Evolutionary conservation across 768 basidiomycete genomes (phyloP).

Genomic region (Sporobolomyces pararoseus): DNA sequence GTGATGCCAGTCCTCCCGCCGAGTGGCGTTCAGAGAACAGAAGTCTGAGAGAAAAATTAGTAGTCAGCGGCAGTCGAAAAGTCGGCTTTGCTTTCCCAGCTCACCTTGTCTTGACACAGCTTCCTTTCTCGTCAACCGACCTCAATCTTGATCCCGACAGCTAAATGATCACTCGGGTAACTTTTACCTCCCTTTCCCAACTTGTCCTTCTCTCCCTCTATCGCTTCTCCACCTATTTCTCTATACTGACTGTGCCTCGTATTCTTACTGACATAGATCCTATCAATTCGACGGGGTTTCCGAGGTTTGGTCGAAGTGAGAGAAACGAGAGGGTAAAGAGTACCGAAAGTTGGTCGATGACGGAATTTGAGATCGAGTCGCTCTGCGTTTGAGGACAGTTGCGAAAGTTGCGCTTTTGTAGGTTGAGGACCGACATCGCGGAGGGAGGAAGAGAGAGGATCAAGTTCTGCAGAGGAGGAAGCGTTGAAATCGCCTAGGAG

Average conservation of each 20-base stretch:
- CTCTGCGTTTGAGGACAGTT: neutral
- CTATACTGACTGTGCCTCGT: neutral
- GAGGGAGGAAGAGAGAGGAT: neutral
- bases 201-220: neutral
- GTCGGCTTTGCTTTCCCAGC: no score
- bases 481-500: constrained; percentile 36
- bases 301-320: constrained; percentile 15
- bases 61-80: no score
- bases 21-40: no score
- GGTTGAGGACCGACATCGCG: neutral
- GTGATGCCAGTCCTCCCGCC: no score
- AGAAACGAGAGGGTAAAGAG: constrained; percentile 35
- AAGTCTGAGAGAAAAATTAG: no score
- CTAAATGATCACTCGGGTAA: constrained; percentile 14
- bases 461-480: constrained; percentile 25
- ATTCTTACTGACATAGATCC: constrained; percentile 16
- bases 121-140: no score
- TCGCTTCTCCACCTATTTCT: neutral
- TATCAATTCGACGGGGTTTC: constrained; percentile 38
- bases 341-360: constrained; percentile 34
- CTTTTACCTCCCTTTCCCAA: neutral
- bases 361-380: constrained; percentile 10
- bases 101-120: no score
- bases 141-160: neutral
- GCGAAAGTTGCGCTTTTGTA: neutral